Conservation (phyloP, 179 eudicot species). For the Drosera spatulata region DNA sequence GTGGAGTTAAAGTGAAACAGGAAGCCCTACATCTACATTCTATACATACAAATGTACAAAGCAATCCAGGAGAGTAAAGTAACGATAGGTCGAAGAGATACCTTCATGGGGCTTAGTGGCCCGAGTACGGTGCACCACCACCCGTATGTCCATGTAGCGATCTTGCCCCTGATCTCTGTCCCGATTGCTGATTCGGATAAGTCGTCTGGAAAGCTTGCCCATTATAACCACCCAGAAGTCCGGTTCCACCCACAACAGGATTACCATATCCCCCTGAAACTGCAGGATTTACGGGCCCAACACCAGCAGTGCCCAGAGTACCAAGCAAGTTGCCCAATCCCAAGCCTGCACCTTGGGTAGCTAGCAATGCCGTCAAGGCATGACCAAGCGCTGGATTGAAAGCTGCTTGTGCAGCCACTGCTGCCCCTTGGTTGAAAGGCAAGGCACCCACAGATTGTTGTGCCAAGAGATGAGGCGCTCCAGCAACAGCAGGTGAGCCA, state of each 20-base stretch:
- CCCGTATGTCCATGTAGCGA: slow-evolving; percentile 29
- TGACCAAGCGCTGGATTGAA: slow-evolving; percentile 29
- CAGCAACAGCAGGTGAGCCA: slow-evolving; percentile 18
- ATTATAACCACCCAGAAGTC: too few relatives aligned
- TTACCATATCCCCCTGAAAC: slow-evolving; percentile 30
- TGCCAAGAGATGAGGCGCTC: slow-evolving; percentile 21
- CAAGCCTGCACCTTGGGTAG: slow-evolving; percentile 28
- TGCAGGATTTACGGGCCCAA: slow-evolving; percentile 6
- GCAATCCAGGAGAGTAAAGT: not conserved
- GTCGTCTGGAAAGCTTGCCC: slow-evolving; percentile 27
- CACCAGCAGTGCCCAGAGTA: not conserved
- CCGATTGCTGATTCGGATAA: slow-evolving; percentile 31
- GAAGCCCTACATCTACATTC: not conserved
- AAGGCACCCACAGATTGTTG: not conserved
- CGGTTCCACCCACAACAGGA: slow-evolving; percentile 1
- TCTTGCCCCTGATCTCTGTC: slow-evolving; percentile 29
- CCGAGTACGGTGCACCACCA: slow-evolving; percentile 18
- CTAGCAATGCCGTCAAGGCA: slow-evolving; percentile 32
- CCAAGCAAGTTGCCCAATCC: slow-evolving; percentile 30
- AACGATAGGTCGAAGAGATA: slow-evolving; percentile 4
- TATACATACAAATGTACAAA: not conserved
- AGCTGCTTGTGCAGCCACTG: slow-evolving; percentile 11
- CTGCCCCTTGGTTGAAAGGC: not conserved
- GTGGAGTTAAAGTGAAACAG: not conserved
- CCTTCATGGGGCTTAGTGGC: slow-evolving; percentile 25